Evolutionary conservation across 2,329 filamentous ascomycete species (phyloP), one percentile per base, ranked within the genome.

Genomic region (Arachnopeziza araneosa): DNA sequence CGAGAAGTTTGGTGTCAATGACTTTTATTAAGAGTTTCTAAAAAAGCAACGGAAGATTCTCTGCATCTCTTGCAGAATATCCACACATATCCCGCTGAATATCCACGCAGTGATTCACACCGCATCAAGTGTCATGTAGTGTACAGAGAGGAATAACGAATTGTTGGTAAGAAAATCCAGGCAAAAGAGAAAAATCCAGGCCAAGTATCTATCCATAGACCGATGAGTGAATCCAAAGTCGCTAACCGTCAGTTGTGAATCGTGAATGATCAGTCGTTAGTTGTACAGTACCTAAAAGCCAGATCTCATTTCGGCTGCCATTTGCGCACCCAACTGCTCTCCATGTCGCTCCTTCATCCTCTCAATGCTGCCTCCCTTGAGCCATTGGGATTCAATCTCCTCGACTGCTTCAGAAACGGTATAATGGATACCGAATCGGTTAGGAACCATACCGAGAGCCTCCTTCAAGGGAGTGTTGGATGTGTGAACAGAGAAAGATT

Each of bases 371-470:
- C 36, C 17, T 12, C 12, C 17, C 36, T 14, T 44, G 9, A 30
- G 36, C 36, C 36, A 44, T 6, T 44, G 6, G 6, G 36, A 14
- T 17, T 44, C 36, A 5, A 44, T 44, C 36, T 44, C 36, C 17
- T 44, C 12, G 17, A 44, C 36, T 8, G 36, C 36, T 44, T 44
- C 12, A 44, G 6, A 12, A 44, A 44, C 36, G 12, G 36, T 14
- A 19, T 44, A 44, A 12, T 44, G 36, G 36, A 44, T 14, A 17
- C 36, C 36, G 17, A 44, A 44, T 6, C 36, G 10, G 17, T 44
- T 44, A 12, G 36, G 36, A 44, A 57, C 48, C 9, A 57, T 48
- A 24, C 56, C 56, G 21, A 57, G 56, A n/a, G 56, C 56, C 26
- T 57, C 26, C 26, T 57, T 32, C 50, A 57, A 52, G 21, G 48